Evolutionary conservation across 2,329 filamentous ascomycete genomes (phyloP).

Genomic region (Ophiostoma pallidulum): DNA sequence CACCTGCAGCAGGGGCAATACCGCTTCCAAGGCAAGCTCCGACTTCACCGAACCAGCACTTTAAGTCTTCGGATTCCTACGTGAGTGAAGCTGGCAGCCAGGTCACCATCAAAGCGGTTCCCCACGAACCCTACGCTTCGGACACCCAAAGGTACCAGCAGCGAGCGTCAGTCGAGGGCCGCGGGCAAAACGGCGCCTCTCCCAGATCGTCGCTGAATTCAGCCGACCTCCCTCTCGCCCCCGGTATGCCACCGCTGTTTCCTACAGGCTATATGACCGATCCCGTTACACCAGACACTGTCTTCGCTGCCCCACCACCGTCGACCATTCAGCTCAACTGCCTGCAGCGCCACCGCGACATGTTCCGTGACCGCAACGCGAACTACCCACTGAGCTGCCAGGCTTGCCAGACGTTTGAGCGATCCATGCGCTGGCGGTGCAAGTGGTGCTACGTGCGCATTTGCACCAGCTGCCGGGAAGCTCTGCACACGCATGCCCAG

Average conservation of each 20-base stretch:
- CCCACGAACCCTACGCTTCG: not conserved
- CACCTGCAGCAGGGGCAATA: not conserved
- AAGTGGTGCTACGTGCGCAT: constrained; percentile 43
- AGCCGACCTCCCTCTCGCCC: not conserved
- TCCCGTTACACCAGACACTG: constrained; percentile 24
- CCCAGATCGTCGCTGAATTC: not conserved
- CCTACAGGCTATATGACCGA: constrained; percentile 19
- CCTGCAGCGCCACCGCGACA: constrained; percentile 36
- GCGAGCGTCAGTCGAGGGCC: not conserved
- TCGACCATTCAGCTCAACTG: constrained; percentile 33
- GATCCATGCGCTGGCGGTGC: constrained; percentile 37
- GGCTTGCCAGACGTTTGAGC: constrained; percentile 38
- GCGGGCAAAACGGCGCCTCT: not conserved
- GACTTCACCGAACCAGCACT: not conserved
- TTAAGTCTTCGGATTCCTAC: not conserved
- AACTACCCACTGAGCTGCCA: constrained; percentile 45
- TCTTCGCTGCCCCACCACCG: constrained; percentile 36
- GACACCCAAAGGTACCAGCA: not conserved
- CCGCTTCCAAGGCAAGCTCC: not conserved
- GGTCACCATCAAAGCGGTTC: constrained; percentile 7
- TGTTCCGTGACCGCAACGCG: constrained; percentile 39
- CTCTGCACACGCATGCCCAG: constrained; percentile 31
- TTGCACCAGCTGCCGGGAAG: constrained; percentile 38
- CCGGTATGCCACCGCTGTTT: constrained; percentile 19
- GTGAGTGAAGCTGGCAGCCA: constrained; percentile 12